Conservation (phyloP, 495 filamentous ascomycete genomes). For the Astrothelium subdiscretum region DNA sequence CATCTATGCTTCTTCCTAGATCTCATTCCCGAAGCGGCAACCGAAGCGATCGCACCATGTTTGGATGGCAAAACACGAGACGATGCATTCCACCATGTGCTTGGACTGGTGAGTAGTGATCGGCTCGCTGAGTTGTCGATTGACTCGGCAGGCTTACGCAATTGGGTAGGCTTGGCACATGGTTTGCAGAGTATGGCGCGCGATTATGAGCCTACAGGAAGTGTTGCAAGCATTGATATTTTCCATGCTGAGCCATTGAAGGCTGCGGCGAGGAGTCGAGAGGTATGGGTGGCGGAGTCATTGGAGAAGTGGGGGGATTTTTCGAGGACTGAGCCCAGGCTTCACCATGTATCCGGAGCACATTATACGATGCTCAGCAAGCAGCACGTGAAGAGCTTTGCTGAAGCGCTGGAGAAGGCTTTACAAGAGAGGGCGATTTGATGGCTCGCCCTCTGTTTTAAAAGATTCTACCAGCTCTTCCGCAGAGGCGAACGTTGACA, state of each 20-base stretch:
- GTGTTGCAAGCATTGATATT: not conserved
- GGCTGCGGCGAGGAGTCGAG: not conserved
- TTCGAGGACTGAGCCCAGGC: no score
- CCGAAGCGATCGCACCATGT: not conserved
- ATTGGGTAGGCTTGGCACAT: not conserved
- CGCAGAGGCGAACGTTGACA: no score
- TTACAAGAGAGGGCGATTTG: no score
- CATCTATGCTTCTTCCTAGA: not conserved
- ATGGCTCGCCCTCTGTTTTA: no score
- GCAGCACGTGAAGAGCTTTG: no score
- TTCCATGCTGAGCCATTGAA: not conserved
- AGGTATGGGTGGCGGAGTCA: not conserved
- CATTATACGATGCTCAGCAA: no score
- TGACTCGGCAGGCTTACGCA: not conserved
- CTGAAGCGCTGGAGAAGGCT: no score
- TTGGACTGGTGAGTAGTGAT: not conserved
- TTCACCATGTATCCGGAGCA: no score
- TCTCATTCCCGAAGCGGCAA: not conserved
- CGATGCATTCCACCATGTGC: not conserved
- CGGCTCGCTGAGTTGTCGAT: not conserved
- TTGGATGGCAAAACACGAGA: not conserved
- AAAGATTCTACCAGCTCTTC: no score
- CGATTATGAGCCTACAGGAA: not conserved
- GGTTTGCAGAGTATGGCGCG: not conserved
- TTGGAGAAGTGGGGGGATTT: not conserved